Conservation (phyloP, 2,329 filamentous ascomycete species). For the Pseudocercospora ulei region DNA sequence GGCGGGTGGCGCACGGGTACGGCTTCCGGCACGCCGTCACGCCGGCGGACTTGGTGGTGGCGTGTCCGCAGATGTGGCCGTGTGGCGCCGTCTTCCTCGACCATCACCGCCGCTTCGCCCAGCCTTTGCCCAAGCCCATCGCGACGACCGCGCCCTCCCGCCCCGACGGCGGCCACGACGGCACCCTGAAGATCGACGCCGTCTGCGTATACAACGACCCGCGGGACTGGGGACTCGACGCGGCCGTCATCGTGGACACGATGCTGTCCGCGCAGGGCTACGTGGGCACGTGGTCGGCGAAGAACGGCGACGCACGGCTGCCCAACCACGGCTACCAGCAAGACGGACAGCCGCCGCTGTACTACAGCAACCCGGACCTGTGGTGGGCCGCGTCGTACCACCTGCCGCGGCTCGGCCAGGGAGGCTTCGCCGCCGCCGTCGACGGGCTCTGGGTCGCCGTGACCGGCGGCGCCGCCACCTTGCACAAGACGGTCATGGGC, state of each 20-base stretch:
- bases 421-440: conserved; percentile 75
- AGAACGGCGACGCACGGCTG: conserved; percentile 56
- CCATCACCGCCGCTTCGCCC: conserved; percentile 51
- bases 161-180: conserved; percentile 2
- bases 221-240: conserved; percentile 87
- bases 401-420: conserved; percentile 79
- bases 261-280: conserved; percentile 69
- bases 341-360: conserved; percentile 69
- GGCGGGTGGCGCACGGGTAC: conserved; percentile 58
- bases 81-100: conserved; percentile 60
- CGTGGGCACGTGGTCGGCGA: conserved; percentile 65
- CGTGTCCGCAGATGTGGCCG: conserved; percentile 69
- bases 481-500: conserved; percentile 57
- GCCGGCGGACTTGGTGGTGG: conserved; percentile 69
- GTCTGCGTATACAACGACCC: conserved; percentile 94
- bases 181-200: conserved; percentile 67
- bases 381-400: conserved; percentile 81
- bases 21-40: conserved; percentile 58
- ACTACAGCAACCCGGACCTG: conserved; percentile 83
- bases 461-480: conserved; percentile 50
- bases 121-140: conserved; percentile 49
- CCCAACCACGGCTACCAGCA: conserved; percentile 71
- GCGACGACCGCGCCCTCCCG: conserved; percentile 32
- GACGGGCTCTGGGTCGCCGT: conserved; percentile 67
- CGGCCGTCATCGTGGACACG: conserved; percentile 73